Evolutionary conservation across 2,329 filamentous ascomycete species (phyloP).

Genomic region (Penicillium sp.): DNA sequence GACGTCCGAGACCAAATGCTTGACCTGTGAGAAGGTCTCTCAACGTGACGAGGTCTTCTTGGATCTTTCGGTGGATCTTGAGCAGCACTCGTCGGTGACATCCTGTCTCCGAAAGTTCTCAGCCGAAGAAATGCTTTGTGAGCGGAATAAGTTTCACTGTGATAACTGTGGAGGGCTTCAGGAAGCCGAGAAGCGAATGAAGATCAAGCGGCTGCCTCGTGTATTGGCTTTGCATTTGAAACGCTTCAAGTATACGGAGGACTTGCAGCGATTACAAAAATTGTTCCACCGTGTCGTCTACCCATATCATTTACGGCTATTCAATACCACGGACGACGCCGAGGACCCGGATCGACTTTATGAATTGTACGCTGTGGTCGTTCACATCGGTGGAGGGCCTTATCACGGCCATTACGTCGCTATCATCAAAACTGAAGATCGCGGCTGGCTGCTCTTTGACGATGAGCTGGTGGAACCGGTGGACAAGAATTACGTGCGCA

Average conservation of each 20-base stretch:
- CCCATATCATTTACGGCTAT: constrained; percentile 91
- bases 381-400: constrained; percentile 94
- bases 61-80: constrained; percentile 91
- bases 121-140: constrained; percentile 96
- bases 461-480: constrained; percentile 99
- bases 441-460: constrained; percentile 94
- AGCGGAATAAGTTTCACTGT: constrained; percentile 98
- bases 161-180: constrained; percentile 95
- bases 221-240: constrained; percentile 92
- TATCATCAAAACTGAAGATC: constrained; percentile 94
- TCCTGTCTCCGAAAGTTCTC: constrained; percentile 95
- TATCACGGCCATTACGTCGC: constrained; percentile 98
- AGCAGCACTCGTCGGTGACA: constrained; percentile 93
- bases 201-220: constrained; percentile 90
- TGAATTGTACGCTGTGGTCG: constrained; percentile 93
- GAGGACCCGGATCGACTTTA: constrained; percentile 92
- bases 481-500: constrained; percentile 90
- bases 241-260: constrained; percentile 97
- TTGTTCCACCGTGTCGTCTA: constrained; percentile 96
- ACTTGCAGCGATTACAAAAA: constrained; percentile 89
- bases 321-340: constrained; percentile 95
- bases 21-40: constrained; percentile 94
- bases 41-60: constrained; percentile 94
- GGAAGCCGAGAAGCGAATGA: constrained; percentile 98
- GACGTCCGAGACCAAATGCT: constrained; percentile 92